Evolutionary conservation across 1,284 basidiomycete genomes (phyloP).

Genomic region (Naganishia sp.): DNA sequence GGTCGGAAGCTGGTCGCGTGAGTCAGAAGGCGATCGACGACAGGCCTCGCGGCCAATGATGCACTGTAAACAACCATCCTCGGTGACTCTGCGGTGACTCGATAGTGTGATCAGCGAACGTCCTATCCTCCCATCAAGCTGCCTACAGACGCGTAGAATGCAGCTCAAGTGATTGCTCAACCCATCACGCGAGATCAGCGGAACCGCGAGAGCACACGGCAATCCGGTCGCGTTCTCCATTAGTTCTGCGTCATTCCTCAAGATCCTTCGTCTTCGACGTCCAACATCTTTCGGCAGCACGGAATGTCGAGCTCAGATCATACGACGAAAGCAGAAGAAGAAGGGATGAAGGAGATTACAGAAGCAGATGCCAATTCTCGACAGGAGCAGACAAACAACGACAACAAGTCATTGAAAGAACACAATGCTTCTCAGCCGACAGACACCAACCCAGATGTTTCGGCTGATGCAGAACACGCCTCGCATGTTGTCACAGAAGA

Average conservation of each 20-base stretch:
- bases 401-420: neutral
- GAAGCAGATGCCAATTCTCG: neutral
- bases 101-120: too few relatives aligned
- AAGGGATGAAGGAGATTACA: neutral
- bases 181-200: neutral
- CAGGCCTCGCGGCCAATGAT: neutral
- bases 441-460: neutral
- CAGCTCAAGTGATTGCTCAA: neutral
- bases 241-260: neutral
- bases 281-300: neutral
- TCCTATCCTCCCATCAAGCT: neutral
- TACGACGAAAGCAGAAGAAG: neutral
- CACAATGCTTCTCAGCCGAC: neutral
- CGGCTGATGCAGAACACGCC: neutral
- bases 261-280: neutral
- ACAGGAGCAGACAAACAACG: neutral
- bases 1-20: neutral
- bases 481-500: neutral
- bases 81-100: too few relatives aligned
- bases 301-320: neutral
- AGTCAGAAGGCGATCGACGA: neutral
- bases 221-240: neutral
- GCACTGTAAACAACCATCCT: neutral
- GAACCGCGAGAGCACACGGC: neutral
- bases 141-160: neutral